Evolutionary conservation across 140 eudicot species (phyloP), one percentile per base, ranked within the genome.

Genomic region (Cichorium intybus): DNA sequence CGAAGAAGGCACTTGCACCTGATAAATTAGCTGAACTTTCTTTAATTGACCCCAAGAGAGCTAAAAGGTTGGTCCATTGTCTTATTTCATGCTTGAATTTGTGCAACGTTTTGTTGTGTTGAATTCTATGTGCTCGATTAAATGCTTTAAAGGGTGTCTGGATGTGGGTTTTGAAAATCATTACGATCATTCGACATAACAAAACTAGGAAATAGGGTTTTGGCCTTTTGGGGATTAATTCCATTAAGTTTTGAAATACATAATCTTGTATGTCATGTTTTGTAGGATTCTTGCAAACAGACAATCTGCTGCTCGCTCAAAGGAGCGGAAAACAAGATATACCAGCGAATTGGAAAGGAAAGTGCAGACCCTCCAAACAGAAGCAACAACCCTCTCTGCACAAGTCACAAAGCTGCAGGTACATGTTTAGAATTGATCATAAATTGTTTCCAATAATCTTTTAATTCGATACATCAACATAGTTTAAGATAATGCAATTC

Each of bases 261-360:
- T 55, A 55, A 55, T 55, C 10, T 26, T 27, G 11, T 31, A 1
- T 53, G 15, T 53, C 2, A 24, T 53, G 8, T 54, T 24, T 24
- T 53, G 66, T 69, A 90, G 97, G 90, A 90, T 90, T 80, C 95
- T 90, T 67, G 97, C 97, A 20, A 90, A 90, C 73, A 87, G 97
- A 34, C 97, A 90, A 69, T 90, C 97, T 60, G 97, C 97, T 11
- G 96, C 97, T 9, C 86, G 97, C 14, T 90, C 97, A 2, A 90
- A 90, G 76, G 97, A 90, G 80, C 69, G 96, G 15, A 90, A 90
- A 66, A 68, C 75, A 24, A 80, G 83, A 14, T 90, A 90, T 58
- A 87, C 97, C 0, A 63, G 77, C 9, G 96, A 90, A 75, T 56
- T 90, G 75, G 97, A 90, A 90, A 87, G 80, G 87, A 90, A 84